Evolutionary conservation across 371 early-diverging fungal species (phyloP), one percentile per base, ranked within the genome.

Genomic region (Mortierella sp.): DNA sequence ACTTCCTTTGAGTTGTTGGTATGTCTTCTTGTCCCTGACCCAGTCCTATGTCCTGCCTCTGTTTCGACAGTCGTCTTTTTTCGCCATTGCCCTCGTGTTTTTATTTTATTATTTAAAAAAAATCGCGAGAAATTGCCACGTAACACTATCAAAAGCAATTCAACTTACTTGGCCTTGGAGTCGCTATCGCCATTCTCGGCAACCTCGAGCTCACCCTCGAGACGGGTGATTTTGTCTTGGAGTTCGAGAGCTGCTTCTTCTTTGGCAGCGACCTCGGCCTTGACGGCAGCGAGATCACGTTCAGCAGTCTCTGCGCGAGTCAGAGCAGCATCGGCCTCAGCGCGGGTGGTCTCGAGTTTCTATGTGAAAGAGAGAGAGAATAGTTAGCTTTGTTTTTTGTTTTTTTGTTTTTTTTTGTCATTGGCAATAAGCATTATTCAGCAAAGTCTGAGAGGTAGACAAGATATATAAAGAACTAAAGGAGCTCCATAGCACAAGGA

Each of bases 291-390:
- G 76, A 90, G 85, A 36, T 90, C 86, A 48, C 77, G 84, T 80
- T 92, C 93, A 58, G 92, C 89, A 38, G 89, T 86, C 59, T 94
- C 94, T 67, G 93, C 94, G 55, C 89, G 88, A 57, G 86, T 87
- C 68, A 74, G 79, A 60, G 93, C 91, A 7, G 86, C 86, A 59
- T 95, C 95, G 63, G 92, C 88, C 85, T 95, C 93, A 63, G 87
- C 86, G 67, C 95, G 94, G 69, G 93, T 50, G n/a, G 50, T 2
- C 4, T 50, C 50, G 50, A 50, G 50, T 50, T 50, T 50, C 50
- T 50, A n/a, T 50, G n/a, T 45, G 47, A 16, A n/a, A 52, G 19
- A 16, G 16, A 45, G 4, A 45, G 16, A 45, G 11, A 45, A 45
- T 4, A 16, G 16, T 45, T 45, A 45, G 45, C 45, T 11, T 45